phyloP scores from a whole-genome alignment of 1,284 basidiomycete species.

The Spongispora temasekensis region DNA sequence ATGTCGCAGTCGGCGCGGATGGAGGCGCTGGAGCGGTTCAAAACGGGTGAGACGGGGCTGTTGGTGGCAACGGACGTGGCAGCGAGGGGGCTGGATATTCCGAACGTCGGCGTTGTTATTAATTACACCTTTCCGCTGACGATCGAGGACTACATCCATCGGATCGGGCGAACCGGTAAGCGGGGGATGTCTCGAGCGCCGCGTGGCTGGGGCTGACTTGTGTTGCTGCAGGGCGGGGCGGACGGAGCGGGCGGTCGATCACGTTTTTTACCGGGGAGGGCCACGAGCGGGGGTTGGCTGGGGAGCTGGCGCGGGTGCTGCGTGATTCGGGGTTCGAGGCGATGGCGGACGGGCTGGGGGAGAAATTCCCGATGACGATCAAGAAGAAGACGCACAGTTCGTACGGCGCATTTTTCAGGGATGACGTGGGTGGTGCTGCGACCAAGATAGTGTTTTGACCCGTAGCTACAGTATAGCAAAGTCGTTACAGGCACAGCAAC shows the following conservation, averaged over 20 bases:
- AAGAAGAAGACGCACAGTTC: slow-evolving; percentile 92
- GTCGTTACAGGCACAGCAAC: too few species aligned
- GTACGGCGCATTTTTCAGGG: slow-evolving; percentile 84
- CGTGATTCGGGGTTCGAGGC: slow-evolving; percentile 85
- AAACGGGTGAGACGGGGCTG: slow-evolving; percentile 79
- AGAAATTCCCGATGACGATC: slow-evolving; percentile 94
- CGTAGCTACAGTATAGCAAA: too few species aligned
- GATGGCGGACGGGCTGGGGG: slow-evolving; percentile 57
- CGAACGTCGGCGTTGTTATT: slow-evolving; percentile 89
- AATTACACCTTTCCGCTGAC: slow-evolving; percentile 99
- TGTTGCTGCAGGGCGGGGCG: slow-evolving; percentile 73
- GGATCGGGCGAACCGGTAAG: slow-evolving; percentile 90
- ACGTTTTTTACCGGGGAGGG: slow-evolving; percentile 95
- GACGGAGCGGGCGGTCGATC: slow-evolving; percentile 88
- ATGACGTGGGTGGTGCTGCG: slow-evolving; percentile 75
- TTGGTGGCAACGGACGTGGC: slow-evolving; percentile 98
- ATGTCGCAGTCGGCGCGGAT: slow-evolving; percentile 87
- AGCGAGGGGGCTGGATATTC: slow-evolving; percentile 95
- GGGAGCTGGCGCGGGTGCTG: slow-evolving; percentile 91
- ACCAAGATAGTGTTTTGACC: slow-evolving; percentile 88
- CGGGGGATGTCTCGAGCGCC: slow-evolving; percentile 3
- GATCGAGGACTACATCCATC: slow-evolving; percentile 95
- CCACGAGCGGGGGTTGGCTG: slow-evolving; percentile 87
- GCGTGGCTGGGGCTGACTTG: slow-evolving; percentile 6
- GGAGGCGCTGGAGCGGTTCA: slow-evolving; percentile 89